Evolutionary conservation across 129 eudicot species (phyloP), one percentile per base, ranked within the genome.

Genomic region (Chrysanthemum lavandulifolium): DNA sequence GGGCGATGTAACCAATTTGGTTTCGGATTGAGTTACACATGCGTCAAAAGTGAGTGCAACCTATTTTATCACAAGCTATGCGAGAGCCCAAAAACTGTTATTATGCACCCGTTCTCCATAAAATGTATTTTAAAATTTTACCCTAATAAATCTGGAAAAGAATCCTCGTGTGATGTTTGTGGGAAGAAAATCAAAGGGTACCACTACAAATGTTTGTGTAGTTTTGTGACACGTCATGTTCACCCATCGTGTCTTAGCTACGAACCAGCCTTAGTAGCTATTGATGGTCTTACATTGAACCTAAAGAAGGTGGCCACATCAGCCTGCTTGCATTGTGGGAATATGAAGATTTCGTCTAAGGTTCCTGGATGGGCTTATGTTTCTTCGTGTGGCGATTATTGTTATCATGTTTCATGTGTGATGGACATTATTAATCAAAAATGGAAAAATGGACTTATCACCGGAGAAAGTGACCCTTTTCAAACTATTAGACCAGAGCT

Each of bases 361-460:
- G 73, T 53, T 69, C 15, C 5, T 15, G 73, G 73, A 40, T 69
- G 73, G 63, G 73, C 73, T 53, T 69, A 69, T 53, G 51, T 69
- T 6, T 69, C 73, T 27, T n/a, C 52, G 15, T 69, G 73, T 54
- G 62, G 51, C 51, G 16, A 0, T 53, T 54, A 61, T 27, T 61
- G 66, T 61, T 12, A 61, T 23, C 45, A 61, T 61, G 66, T 25
- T 61, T 27, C 15, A 23, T 53, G 66, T 23, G 45, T 27, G 45
- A 61, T 61, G 66, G 3, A 27, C 18, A 61, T 25, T 3, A 27
- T 61, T 15, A 12, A 27, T 61, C 0, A 3, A 2, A 61, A 25
- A 1, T 27, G 43, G 66, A 27, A 1, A 25, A 10, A 27, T 10
- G 66, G 18, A 0, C 10, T 23, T 53, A 13, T 53, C 10, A 31